phyloP scores from a whole-genome alignment of 2,329 filamentous ascomycete species.

The Nemania sp. region DNA sequence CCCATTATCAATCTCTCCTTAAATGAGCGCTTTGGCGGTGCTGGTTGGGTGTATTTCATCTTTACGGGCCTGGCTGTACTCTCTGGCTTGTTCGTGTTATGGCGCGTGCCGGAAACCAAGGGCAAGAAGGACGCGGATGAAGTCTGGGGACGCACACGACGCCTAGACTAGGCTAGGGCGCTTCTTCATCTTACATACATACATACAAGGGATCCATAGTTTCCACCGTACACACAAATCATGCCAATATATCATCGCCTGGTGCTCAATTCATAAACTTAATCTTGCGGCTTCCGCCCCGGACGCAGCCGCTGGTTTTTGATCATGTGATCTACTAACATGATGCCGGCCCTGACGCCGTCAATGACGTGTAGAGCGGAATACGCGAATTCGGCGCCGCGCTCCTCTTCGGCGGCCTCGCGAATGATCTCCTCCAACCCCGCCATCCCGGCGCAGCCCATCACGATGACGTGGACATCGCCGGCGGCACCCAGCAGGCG shows the following conservation, averaged over 20 bases:
- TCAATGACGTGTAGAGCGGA: slow-evolving; percentile 72
- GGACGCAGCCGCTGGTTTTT: slow-evolving; percentile 47
- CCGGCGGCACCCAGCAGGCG: slow-evolving; percentile 60
- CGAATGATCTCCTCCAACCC: slow-evolving; percentile 80
- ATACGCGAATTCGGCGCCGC: slow-evolving; percentile 62
- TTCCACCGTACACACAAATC: too few relatives aligned
- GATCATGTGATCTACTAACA: slow-evolving; percentile 62
- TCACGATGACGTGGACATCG: slow-evolving; percentile 68
- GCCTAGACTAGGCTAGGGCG: slow-evolving; percentile 51
- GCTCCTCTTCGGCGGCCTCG: slow-evolving; percentile 65
- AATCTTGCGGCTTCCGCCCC: slow-evolving; percentile 31
- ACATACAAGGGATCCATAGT: too few relatives aligned
- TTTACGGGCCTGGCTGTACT: slow-evolving; percentile 76
- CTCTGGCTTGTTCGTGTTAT: slow-evolving; percentile 72
- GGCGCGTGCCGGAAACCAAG: slow-evolving; percentile 83
- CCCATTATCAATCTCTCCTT: slow-evolving; percentile 80
- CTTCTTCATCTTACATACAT: too few relatives aligned
- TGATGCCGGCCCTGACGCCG: slow-evolving; percentile 73
- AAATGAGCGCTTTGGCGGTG: slow-evolving; percentile 65
- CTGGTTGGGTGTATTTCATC: slow-evolving; percentile 88
- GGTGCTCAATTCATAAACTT: neutral
- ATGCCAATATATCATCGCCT: too few relatives aligned
- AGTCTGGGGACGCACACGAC: slow-evolving; percentile 78
- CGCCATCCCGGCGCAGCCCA: slow-evolving; percentile 92
- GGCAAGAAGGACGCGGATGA: slow-evolving; percentile 84